Percentiles rank a stretch among this genome's conserved stretches.
These are phyloP conservation scores for Blastocystis sp. DNA, from an alignment of 352 stramenopile genomes.

Conservation along the genomic window DNA sequence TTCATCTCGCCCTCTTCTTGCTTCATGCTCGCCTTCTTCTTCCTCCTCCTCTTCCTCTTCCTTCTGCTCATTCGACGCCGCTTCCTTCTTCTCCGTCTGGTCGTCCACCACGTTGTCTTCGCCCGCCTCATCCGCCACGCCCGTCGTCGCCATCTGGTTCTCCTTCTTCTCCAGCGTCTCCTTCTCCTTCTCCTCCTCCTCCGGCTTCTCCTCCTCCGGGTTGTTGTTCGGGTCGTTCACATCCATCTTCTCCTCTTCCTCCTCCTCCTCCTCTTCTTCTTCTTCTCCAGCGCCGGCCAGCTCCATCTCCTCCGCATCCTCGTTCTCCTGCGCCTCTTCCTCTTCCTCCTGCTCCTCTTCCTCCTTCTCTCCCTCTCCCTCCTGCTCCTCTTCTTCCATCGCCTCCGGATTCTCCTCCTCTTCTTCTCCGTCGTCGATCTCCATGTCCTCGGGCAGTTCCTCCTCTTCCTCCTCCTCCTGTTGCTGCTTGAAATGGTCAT, in stretches of 20 bases:
- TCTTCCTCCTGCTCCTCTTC: constrained; percentile 63
- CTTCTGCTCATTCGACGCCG: constrained; percentile 68
- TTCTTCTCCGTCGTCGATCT: constrained; percentile 83
- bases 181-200: constrained; percentile 71
- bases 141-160: constrained; percentile 42
- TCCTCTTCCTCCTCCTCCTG: constrained; percentile 88
- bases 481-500: constrained; percentile 83
- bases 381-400: constrained; percentile 80
- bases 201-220: constrained; percentile 70
- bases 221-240: constrained; percentile 69
- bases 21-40: constrained; percentile 62
- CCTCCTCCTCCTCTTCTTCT: constrained; percentile 71
- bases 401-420: constrained; percentile 72
- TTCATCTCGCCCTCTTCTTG: constrained; percentile 71
- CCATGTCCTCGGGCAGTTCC: constrained; percentile 75
- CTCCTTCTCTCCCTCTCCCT: constrained; percentile 77
- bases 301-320: constrained; percentile 70
- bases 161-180: constrained; percentile 55
- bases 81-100: constrained; percentile 73
- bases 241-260: constrained; percentile 69
- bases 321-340: constrained; percentile 69
- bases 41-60: constrained; percentile 68
- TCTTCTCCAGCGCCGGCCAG: background rate
- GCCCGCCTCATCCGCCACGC: constrained; percentile 67
- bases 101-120: constrained; percentile 76